Percentiles rank a stretch among this genome's conserved stretches.
Evolutionary conservation across 2,329 filamentous ascomycete species (phyloP).

Genomic region (Septoria linicola): DNA sequence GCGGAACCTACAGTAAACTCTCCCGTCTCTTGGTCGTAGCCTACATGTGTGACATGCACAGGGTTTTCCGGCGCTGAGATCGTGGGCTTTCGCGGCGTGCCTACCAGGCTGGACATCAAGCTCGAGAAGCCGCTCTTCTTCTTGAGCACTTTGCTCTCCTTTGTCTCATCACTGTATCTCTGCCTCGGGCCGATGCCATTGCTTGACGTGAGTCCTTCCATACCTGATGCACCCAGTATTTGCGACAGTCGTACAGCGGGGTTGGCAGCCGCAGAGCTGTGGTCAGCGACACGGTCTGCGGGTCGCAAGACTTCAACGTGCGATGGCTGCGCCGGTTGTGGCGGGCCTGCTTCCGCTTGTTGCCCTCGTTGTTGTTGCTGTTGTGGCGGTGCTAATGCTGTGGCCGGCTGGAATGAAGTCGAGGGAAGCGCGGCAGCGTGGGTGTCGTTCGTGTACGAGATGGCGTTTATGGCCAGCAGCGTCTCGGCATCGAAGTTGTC

Average conservation of each 20-base stretch:
- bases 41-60: slow-evolving; percentile 95
- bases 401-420: slow-evolving; percentile 13
- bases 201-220: slow-evolving; percentile 51
- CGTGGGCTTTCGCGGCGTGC: slow-evolving; percentile 82
- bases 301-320: slow-evolving; percentile 1
- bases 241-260: slow-evolving; percentile 42
- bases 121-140: slow-evolving; percentile 89
- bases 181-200: slow-evolving; percentile 58
- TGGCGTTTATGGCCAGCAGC: slow-evolving; percentile 40
- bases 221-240: slow-evolving; percentile 46
- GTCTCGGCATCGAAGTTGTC: slow-evolving; percentile 43
- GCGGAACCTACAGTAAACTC: slow-evolving; percentile 78
- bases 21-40: slow-evolving; percentile 92
- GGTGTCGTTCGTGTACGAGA: slow-evolving; percentile 30
- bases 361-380: not conserved
- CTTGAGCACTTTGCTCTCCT: slow-evolving; percentile 61
- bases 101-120: slow-evolving; percentile 80
- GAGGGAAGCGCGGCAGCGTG: slow-evolving; percentile 11
- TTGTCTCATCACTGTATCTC: slow-evolving; percentile 76
- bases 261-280: slow-evolving; percentile 24
- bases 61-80: slow-evolving; percentile 98
- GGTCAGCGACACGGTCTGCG: not conserved
- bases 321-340: slow-evolving; percentile 14
- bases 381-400: slow-evolving; percentile 7
- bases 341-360: slow-evolving; percentile 1